Evolutionary conservation across 2,329 filamentous ascomycete species (phyloP).

Genomic region (Venturia effusa): DNA sequence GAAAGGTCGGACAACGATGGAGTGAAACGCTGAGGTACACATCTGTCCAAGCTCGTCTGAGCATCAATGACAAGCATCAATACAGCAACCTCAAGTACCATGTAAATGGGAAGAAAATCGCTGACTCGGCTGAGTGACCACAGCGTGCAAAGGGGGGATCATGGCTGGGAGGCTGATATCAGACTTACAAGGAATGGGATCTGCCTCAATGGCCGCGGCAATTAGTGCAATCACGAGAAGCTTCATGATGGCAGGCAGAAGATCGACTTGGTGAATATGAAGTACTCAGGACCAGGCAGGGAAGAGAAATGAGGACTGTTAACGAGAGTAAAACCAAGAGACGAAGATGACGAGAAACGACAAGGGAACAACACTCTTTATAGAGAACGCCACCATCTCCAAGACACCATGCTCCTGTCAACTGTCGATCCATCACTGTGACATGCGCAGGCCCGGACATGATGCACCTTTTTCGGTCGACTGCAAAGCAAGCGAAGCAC

Average conservation of each 20-base stretch:
- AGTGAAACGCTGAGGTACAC: neutral
- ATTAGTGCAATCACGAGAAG: neutral
- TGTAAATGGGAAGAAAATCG: neutral
- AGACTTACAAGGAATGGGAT: neutral
- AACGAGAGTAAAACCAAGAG: neutral
- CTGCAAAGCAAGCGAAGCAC: slow-evolving; percentile 1
- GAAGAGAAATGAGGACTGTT: neutral
- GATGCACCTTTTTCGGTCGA: neutral
- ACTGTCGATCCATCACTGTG: neutral
- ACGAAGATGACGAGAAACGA: neutral
- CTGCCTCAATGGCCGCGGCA: neutral
- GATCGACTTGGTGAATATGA: neutral
- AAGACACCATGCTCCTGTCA: neutral
- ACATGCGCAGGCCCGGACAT: neutral
- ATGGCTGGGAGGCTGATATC: neutral
- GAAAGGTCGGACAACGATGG: neutral
- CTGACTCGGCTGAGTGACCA: neutral
- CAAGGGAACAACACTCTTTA: neutral
- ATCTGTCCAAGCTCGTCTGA: neutral
- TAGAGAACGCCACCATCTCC: neutral
- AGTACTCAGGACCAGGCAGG: neutral
- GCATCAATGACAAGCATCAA: neutral
- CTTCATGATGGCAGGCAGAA: neutral
- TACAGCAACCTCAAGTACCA: neutral
- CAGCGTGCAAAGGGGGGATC: neutral